Evolutionary conservation across 1,139 yeast genomes (phyloP).

Genomic region (Yamadazyma friedrichii): DNA sequence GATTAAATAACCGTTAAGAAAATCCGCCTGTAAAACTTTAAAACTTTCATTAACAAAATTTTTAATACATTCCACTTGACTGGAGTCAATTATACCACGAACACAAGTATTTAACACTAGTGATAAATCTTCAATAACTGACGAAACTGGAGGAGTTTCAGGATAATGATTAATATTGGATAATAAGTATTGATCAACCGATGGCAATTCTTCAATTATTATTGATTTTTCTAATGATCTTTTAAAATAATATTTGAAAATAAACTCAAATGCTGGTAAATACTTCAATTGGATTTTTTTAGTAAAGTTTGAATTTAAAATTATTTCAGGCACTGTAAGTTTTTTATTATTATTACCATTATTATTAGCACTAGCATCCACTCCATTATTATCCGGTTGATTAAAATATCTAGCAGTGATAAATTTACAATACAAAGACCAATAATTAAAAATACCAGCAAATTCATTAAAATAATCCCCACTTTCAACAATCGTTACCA

Average conservation of each 20-base stretch:
- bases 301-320: constrained; percentile 60
- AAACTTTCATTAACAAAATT: constrained; percentile 40
- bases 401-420: constrained; percentile 61
- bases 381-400: constrained; percentile 3
- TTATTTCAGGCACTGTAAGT: constrained; percentile 49
- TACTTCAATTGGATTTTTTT: constrained; percentile 55
- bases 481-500: constrained; percentile 38
- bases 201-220: constrained; percentile 73
- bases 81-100: constrained; percentile 59
- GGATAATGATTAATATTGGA: constrained; percentile 22
- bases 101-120: constrained; percentile 69
- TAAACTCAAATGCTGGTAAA: constrained; percentile 60
- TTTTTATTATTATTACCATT: constrained; percentile 6
- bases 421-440: constrained; percentile 83
- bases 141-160: constrained; percentile 69
- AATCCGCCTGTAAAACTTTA: constrained; percentile 34
- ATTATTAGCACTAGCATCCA: not conserved
- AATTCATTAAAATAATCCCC: constrained; percentile 68
- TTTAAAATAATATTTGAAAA: constrained; percentile 67
- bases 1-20: constrained; percentile 40
- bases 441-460: constrained; percentile 74
- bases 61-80: constrained; percentile 54
- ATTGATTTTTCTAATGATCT: constrained; percentile 83
- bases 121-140: constrained; percentile 84
- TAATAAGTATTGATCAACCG: constrained; percentile 30